phyloP scores from a whole-genome alignment of 176 grass and related monocot genomes.

The Poa pratensis region DNA sequence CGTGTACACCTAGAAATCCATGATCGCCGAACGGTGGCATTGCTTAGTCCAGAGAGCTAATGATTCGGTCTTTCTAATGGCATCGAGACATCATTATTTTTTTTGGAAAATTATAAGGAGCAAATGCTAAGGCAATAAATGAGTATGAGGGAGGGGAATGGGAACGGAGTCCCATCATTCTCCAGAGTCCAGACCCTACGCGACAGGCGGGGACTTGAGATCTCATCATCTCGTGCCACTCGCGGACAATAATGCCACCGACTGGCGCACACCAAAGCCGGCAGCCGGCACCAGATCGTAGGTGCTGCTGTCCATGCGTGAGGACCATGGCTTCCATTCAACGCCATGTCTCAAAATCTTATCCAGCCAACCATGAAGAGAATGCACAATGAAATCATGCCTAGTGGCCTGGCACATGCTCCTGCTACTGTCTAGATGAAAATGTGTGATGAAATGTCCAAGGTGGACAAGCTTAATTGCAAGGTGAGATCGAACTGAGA shows the following conservation, averaged over 20 bases:
- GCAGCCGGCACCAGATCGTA: conserved; percentile 12
- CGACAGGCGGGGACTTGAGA: conserved; percentile 38
- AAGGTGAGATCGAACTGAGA: neutral
- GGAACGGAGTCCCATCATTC: conserved; percentile 45
- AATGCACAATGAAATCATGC: conserved; percentile 4
- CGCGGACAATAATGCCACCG: conserved; percentile 46
- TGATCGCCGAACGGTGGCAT: neutral
- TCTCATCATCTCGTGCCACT: conserved; percentile 47
- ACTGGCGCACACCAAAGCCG: neutral
- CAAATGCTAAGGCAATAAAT: conserved; percentile 29
- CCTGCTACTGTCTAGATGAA: neutral
- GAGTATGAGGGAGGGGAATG: conserved; percentile 6
- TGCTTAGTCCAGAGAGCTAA: neutral
- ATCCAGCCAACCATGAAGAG: neutral
- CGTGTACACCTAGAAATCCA: neutral
- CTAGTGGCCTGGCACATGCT: neutral
- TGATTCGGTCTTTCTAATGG: conserved; percentile 23
- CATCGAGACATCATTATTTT: neutral
- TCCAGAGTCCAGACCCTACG: conserved; percentile 47
- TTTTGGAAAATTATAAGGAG: neutral
- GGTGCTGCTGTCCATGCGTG: conserved; percentile 5
- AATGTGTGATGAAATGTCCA: neutral
- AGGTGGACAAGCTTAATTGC: neutral
- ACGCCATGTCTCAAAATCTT: conserved; percentile 46
- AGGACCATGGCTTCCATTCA: conserved; percentile 44